Base-by-base conservation (phyloP, 257 asterid genomes). In the Verbascum thapsus region DNA sequence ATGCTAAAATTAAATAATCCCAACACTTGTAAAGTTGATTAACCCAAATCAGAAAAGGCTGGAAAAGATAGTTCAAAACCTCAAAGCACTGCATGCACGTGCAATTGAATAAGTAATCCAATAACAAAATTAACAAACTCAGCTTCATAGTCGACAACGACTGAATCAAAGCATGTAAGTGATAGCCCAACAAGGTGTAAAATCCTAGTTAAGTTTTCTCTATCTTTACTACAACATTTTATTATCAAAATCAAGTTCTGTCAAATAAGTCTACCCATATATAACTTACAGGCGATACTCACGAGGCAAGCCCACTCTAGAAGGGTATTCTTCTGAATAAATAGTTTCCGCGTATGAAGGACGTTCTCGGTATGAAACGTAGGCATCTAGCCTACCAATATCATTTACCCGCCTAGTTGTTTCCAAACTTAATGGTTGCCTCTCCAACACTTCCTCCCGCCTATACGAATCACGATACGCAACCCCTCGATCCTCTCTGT, bases 391-490 rank as follows among this genome's bases (percentile, higher is more conserved):
- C 23, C 72, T 39, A 8, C 26, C 72, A 66, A 66, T 58, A 23
- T 71, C 82, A 35, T 65, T 59, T n/a, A 54, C 69, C 10, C 15
- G 49, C 65, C 83, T 67, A 4, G 63, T n/a, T n/a, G n/a, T 39
- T 49, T 72, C 79, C 66, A 68, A 22, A 70, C 20, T 35, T 32
- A 44, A 10, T 11, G 60, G 65, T 43, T 12, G 55, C 26, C 16
- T 58, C n/a, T n/a, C n/a, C n/a, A n/a, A n/a, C n/a, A n/a, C n/a
- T n/a, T n/a, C n/a, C 6, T 66, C 81, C 49, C 57, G 71, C 66
- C 84, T 58, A 50, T 80, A 80, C 68, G 72, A 42, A 65, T 75
- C 81, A 40, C 63, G 74, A 43, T 67, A 34, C 55, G 60, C 81
- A 34, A 16, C 34, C 47, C 58, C 70, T 12, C 61, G 64, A 23